Conservation (phyloP, 2,329 filamentous ascomycete genomes). For the Diaporthe batatas region DNA sequence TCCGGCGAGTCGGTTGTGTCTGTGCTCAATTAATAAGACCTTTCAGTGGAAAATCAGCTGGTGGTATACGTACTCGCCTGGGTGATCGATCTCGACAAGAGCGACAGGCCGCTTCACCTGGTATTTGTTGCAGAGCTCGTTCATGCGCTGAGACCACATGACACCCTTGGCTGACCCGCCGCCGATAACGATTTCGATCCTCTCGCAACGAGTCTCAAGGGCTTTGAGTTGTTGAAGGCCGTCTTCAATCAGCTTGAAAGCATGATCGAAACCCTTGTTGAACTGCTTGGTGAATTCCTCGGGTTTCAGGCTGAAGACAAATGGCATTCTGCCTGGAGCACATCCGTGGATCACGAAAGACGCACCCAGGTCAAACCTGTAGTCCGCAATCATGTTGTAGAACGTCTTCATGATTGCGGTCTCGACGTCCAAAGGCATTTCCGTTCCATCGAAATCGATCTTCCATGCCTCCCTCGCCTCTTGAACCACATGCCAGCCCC, state of each 20-base stretch:
- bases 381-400: background rate
- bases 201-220: background rate
- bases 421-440: background rate
- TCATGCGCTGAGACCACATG: background rate
- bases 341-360: background rate
- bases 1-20: background rate
- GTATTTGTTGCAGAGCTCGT: background rate
- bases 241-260: background rate
- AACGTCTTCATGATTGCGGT: background rate
- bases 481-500: background rate
- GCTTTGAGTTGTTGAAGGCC: background rate
- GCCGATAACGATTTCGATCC: background rate
- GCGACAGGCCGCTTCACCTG: background rate
- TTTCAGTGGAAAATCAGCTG: rapidly evolving
- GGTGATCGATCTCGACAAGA: background rate
- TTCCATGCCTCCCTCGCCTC: rapidly evolving
- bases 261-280: background rate
- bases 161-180: background rate
- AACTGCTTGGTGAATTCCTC: background rate
- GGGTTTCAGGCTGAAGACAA: background rate
- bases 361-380: background rate
- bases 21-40: rapidly evolving
- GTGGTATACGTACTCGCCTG: background rate
- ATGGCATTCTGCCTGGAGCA: background rate
- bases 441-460: rapidly evolving